phyloP scores from a whole-genome alignment of 306 rosid species.

The Vicia villosa region DNA sequence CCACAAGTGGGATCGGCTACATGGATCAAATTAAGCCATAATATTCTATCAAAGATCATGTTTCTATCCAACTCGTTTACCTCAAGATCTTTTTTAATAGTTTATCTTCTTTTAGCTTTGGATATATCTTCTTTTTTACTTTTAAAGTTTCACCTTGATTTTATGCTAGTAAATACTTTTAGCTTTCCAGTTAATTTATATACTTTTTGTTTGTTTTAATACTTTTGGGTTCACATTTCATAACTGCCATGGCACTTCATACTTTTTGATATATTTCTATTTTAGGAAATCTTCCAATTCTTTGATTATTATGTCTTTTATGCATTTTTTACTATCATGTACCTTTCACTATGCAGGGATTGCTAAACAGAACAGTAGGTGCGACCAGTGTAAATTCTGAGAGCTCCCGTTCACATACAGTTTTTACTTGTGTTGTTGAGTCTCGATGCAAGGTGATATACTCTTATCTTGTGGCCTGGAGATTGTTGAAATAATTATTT shows the following conservation, averaged over 20 bases:
- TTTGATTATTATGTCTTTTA: neutral
- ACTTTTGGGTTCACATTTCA: neutral
- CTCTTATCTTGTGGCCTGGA: slow-evolving; percentile 11
- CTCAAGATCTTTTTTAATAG: no score
- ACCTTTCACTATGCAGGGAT: slow-evolving; percentile 61
- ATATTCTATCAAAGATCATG: no score
- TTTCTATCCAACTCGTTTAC: no score
- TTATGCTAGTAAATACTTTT: slow-evolving; percentile 20
- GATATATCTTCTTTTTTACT: neutral
- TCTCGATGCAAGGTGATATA: slow-evolving; percentile 79
- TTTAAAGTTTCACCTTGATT: neutral
- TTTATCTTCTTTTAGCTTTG: neutral
- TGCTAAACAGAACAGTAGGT: slow-evolving; percentile 82
- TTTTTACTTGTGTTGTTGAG: slow-evolving; percentile 87
- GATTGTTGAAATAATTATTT: slow-evolving; percentile 1
- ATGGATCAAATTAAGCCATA: no score
- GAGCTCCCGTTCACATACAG: slow-evolving; percentile 96
- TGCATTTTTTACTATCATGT: neutral
- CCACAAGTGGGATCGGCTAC: no score
- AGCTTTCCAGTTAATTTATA: neutral
- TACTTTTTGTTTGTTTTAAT: neutral
- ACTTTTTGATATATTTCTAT: neutral
- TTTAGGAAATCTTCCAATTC: neutral
- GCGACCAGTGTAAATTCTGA: slow-evolving; percentile 88
- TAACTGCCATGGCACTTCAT: neutral